Percentiles rank a stretch among this genome's conserved stretches.
These are phyloP conservation scores for Globisporangium abappressorium DNA, from an alignment of 352 stramenopile genomes.

Conservation along the genomic window DNA sequence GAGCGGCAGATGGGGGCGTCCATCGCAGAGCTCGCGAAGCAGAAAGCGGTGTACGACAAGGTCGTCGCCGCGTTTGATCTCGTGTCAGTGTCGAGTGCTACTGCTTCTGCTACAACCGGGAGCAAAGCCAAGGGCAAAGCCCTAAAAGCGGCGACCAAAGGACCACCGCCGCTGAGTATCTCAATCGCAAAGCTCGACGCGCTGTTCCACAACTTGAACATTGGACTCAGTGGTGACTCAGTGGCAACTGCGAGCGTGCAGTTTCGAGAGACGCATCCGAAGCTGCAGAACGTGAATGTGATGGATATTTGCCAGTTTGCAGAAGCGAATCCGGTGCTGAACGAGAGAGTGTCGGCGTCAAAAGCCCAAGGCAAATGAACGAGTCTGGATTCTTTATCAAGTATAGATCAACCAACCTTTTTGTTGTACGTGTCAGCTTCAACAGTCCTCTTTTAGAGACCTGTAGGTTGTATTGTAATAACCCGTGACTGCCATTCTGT, in stretches of 20 bases:
- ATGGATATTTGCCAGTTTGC: constrained; percentile 61
- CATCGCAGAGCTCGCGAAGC: constrained; percentile 43
- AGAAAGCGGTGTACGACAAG: constrained; percentile 47
- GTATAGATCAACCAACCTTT: too few relatives aligned
- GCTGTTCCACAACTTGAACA: constrained; percentile 37
- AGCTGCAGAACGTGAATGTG: constrained; percentile 52
- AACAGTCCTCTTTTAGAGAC: too few relatives aligned
- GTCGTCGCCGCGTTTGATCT: constrained; percentile 42
- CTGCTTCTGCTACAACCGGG: neutral
- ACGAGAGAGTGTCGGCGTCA: constrained; percentile 9
- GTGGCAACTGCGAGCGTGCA: constrained; percentile 21
- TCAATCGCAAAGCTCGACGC: constrained; percentile 37
- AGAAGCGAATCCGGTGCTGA: constrained; percentile 31
- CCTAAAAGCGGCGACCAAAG: constrained; percentile 5
- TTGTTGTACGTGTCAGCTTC: too few relatives aligned
- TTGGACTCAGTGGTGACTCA: constrained; percentile 32
- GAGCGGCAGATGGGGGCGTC: constrained; percentile 46
- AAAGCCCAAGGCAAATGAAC: neutral
- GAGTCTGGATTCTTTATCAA: neutral
- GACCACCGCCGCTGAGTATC: constrained; percentile 27
- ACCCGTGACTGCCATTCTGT: too few relatives aligned
- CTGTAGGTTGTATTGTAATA: too few relatives aligned
- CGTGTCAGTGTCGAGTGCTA: constrained; percentile 12
- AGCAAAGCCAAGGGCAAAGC: constrained; percentile 7
- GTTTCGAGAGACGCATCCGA: constrained; percentile 39